phyloP scores from a whole-genome alignment of 352 stramenopile species.

The Pythium oligandrum region DNA sequence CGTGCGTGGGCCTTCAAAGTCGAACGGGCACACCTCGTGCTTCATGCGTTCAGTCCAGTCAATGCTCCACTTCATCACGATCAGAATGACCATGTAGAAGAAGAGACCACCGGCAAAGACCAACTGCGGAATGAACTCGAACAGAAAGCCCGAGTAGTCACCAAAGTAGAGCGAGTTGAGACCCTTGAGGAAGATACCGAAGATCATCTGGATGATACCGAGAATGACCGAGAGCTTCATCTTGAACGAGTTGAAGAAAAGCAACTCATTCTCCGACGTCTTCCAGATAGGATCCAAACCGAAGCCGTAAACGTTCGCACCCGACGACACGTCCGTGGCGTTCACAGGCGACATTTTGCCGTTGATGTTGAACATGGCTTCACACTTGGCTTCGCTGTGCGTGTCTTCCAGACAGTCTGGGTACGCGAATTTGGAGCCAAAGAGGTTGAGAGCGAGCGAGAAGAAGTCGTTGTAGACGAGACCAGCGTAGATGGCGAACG shows the following conservation, averaged over 20 bases:
- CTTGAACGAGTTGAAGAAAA: slow-evolving; percentile 99
- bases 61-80: slow-evolving; percentile 99
- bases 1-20: slow-evolving; percentile 91
- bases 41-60: slow-evolving; percentile 96
- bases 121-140: slow-evolving; percentile 97
- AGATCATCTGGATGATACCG: slow-evolving; percentile 98
- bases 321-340: slow-evolving; percentile 66
- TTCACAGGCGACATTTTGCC: slow-evolving; percentile 70
- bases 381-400: slow-evolving; percentile 48
- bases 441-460: slow-evolving; percentile 96
- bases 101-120: slow-evolving; percentile 97
- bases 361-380: slow-evolving; percentile 72
- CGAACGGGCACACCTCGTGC: slow-evolving; percentile 88
- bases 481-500: slow-evolving; percentile 97
- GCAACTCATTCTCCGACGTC: slow-evolving; percentile 95
- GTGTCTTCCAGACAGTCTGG: slow-evolving; percentile 65
- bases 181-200: slow-evolving; percentile 95
- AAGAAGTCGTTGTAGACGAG: slow-evolving; percentile 99
- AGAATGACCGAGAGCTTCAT: slow-evolving; percentile 99
- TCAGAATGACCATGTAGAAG: slow-evolving; percentile 99
- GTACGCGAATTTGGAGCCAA: slow-evolving; percentile 93
- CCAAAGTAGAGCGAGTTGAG: slow-evolving; percentile 97
- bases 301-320: slow-evolving; percentile 95
- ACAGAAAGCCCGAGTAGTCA: slow-evolving; percentile 95
- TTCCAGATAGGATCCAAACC: slow-evolving; percentile 99